Conservation (phyloP, 1,139 yeast genomes). For the Nakaseomyces kungkrabaensis region DNA sequence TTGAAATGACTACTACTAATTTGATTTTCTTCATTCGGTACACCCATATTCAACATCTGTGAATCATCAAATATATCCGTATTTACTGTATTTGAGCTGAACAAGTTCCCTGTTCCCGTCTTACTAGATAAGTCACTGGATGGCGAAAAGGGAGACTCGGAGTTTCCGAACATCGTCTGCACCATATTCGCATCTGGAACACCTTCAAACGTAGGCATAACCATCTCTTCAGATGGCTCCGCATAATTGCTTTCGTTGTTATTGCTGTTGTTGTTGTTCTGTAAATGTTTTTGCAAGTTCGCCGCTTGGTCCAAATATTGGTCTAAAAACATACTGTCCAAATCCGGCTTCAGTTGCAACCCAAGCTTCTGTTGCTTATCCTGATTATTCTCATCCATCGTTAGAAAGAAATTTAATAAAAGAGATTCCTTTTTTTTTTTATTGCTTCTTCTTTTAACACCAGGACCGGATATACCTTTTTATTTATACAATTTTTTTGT, state of each 20-base stretch:
- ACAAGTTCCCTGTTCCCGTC: neutral
- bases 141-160: conserved; percentile 1
- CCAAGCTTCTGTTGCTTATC: conserved; percentile 2
- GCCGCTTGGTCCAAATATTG: conserved; percentile 3
- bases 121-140: neutral
- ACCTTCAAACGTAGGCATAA: neutral
- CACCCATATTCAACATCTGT: neutral
- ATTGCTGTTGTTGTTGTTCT: neutral
- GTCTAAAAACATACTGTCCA: conserved; percentile 2
- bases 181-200: neutral
- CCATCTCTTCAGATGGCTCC: neutral
- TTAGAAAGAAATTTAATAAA: neutral
- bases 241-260: neutral
- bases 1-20: neutral
- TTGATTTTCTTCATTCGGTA: neutral
- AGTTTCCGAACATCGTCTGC: neutral
- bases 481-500: no score
- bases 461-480: no score
- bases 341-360: conserved; percentile 1
- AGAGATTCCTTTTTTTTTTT: no score
- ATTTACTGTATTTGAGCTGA: neutral
- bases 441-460: no score
- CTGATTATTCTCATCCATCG: neutral
- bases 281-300: neutral
- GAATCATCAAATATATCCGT: neutral